Percentiles rank a stretch among this genome's conserved stretches.
Evolutionary conservation across 2,329 filamentous ascomycete species (phyloP).

Genomic region (Helotiales sp.): DNA sequence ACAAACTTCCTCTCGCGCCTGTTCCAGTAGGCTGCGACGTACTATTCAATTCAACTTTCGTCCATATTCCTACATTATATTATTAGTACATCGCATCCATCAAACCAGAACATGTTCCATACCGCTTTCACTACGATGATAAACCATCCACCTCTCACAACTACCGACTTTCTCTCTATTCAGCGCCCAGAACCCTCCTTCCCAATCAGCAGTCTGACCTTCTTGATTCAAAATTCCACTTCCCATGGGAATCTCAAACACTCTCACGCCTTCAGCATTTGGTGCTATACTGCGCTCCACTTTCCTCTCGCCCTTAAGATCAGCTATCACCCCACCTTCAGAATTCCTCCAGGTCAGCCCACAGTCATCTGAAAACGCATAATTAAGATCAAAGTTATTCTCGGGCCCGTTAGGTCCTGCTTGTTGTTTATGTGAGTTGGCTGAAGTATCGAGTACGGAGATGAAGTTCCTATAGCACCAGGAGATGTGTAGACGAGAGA

Average conservation of each 20-base stretch:
- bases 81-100: not conserved
- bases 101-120: not conserved
- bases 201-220: conserved; percentile 24
- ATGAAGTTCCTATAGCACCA: conserved; percentile 32
- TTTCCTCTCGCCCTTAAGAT: not conserved
- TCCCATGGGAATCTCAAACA: conserved; percentile 29
- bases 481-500: conserved; percentile 24
- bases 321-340: conserved; percentile 18
- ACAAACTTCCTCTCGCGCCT: conserved; percentile 25
- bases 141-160: conserved; percentile 26
- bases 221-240: conserved; percentile 31
- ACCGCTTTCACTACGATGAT: conserved; percentile 22
- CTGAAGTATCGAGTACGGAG: conserved; percentile 3
- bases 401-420: conserved; percentile 30
- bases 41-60: conserved; percentile 11
- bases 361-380: conserved; percentile 26
- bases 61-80: conserved; percentile 21
- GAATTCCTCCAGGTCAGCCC: conserved; percentile 26
- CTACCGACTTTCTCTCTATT: conserved; percentile 22
- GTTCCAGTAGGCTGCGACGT: conserved; percentile 22
- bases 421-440: conserved; percentile 30
- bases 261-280: conserved; percentile 14
- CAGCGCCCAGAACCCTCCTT: conserved; percentile 27
- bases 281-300: conserved; percentile 19
- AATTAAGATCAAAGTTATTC: conserved; percentile 30